Conservation (phyloP, 306 rosid species). For the Citrullus mucosospermus region DNA sequence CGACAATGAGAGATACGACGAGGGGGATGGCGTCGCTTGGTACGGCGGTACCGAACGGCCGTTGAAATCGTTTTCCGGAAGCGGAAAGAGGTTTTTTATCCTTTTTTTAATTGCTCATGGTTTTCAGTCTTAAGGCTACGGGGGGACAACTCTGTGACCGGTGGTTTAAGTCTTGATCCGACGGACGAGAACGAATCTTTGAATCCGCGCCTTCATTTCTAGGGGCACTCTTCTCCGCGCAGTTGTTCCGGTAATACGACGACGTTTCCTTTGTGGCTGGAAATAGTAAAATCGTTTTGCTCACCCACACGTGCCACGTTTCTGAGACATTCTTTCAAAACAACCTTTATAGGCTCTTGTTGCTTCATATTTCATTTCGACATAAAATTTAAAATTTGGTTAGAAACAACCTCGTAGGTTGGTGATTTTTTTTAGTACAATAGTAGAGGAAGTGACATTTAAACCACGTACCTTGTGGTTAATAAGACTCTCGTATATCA, state of each 20-base stretch:
- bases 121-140: conserved; percentile 4
- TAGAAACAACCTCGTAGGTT: no score
- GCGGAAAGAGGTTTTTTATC: not conserved
- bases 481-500: no score
- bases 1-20: not conserved
- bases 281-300: not conserved
- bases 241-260: not conserved
- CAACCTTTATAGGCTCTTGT: no score
- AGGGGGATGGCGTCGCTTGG: conserved; percentile 6
- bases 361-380: no score
- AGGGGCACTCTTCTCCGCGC: not conserved
- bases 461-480: no score
- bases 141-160: conserved; percentile 1
- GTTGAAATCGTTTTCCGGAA: conserved; percentile 6
- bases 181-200: not conserved
- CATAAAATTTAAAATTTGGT: no score
- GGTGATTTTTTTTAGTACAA: no score
- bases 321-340: no score
- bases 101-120: not conserved
- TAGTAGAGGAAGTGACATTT: no score
- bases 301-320: not conserved
- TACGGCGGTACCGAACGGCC: conserved; percentile 12
- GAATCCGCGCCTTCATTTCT: not conserved
- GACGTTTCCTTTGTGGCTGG: not conserved
- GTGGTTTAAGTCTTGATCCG: not conserved